Evolutionary conservation across 108 stramenopile species (phyloP), one percentile per base, ranked within the genome.

Genomic region (Nitzschia putrida): DNA sequence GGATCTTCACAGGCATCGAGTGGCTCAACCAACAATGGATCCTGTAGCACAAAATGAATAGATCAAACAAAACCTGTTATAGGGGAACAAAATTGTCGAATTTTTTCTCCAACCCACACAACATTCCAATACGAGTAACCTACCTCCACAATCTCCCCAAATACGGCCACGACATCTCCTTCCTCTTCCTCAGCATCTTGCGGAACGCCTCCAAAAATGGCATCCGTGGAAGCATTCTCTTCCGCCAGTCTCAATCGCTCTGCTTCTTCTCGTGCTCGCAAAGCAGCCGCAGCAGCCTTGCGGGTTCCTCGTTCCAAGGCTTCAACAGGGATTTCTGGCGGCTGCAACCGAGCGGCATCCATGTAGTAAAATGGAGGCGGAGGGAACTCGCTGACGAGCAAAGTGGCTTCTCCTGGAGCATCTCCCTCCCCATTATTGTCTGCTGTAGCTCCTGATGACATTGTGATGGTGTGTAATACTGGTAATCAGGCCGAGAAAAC

Each of bases 81-180:
- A 34, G 29, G 3, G 1, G 1, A 4, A 34, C 4, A 34, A 3
- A 1, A 34, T 34, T 34, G 1, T 34, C 29, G 3, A 34, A 34
- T 4, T 34, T 34, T 34, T 34, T 34, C 29, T 34, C 29, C 14
- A 58, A 1, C 63, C 20, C 21, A 45, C 2, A 21, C 24, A 44
- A 53, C 65, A 25, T 39, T 29, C 22, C 56, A 26, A 61, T 5
- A 10, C 42, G 24, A 20, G 13, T 44, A 14, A 11, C 65, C 16
- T 34, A 74, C 73, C 61, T 94, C 93, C 20, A 91, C 89, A 68
- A 94, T 87, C 71, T 94, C 88, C 34, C 90, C 90, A 85, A 94
- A 91, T 14, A 89, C 83, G 0, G 84, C 93, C 29, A 94, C 87
- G 9, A 94, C 80, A 66, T 88, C 85, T 10, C 84, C 87, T 21